Evolutionary conservation across 2,329 filamentous ascomycete species (phyloP), one percentile per base, ranked within the genome.

Genomic region (Cladophialophora immunda): DNA sequence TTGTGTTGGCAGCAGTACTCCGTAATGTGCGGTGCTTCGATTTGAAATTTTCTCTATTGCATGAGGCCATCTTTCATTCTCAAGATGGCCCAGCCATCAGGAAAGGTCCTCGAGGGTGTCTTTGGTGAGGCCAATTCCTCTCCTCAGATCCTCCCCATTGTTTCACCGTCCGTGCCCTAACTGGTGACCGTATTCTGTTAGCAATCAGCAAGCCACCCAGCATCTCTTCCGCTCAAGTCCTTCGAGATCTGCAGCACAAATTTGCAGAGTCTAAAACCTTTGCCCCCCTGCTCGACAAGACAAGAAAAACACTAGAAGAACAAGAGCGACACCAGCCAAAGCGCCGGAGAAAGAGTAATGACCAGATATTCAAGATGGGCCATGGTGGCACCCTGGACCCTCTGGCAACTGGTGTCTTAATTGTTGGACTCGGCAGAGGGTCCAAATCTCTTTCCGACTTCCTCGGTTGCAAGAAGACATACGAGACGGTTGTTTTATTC

Each of bases 321-420:
- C 62, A 67, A 34, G 55, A 64, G 22, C 59, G 65, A 38, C 59
- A 65, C 38, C 66, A 68, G 19, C 62, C 53, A 3, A 65, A 78
- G 83, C 17, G 79, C 82, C 71, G 89, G 92, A 77, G 66, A 82
- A 85, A 65, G 82, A 38, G 65, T 87, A 90, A 76, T 85, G 85
- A 72, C 84, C 85, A 72, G 86, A 89, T 67, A 85, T 88, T 98
- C 73, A 99, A 98, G 83, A 92, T 98, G 75, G 95, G 95, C 36
- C 95, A 99, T 81, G 95, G 95, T 68, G 95, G 95, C 52, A 99
- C 95, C 1, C 86, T 99, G 19, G 95, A 99, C 76, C 95, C 95
- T 29, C 86, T 97, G 74, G 95, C 95, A 8, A 97, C 94, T 0
- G 95, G 95, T 54, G 92, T 99, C 27, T 86, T 99, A 58, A 93